Conservation (phyloP, 257 asterid genomes). For the Gynochthodes officinalis region DNA sequence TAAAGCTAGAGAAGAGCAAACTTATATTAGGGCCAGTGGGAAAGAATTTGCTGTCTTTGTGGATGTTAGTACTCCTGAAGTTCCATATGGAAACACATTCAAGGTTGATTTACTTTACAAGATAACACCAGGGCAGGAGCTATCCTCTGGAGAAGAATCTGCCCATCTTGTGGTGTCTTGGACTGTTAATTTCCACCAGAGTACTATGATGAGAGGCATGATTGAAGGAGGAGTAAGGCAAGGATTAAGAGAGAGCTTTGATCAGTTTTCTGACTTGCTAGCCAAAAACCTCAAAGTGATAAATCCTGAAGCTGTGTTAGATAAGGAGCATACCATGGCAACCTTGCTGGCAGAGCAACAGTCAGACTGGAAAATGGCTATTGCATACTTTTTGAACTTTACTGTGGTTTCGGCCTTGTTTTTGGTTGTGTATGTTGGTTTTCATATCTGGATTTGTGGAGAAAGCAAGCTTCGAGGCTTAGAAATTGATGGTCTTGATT, state of each 20-base stretch:
- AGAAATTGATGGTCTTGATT: constrained; percentile 69
- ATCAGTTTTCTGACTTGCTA: constrained; percentile 54
- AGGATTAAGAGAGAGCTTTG: constrained; percentile 78
- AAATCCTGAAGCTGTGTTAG: constrained; percentile 33
- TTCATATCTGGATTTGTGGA: constrained; percentile 58
- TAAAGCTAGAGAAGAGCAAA: constrained; percentile 80
- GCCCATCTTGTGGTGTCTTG: constrained; percentile 69
- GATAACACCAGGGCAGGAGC: constrained; percentile 49
- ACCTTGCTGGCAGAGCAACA: constrained; percentile 49
- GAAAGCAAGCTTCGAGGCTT: constrained; percentile 50
- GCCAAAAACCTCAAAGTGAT: constrained; percentile 43
- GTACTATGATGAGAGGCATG: constrained; percentile 76
- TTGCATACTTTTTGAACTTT: constrained; percentile 64
- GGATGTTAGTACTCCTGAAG: constrained; percentile 76
- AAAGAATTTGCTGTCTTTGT: constrained; percentile 56
- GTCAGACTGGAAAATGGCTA: constrained; percentile 45
- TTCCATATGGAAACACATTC: constrained; percentile 79
- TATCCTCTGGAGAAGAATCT: constrained; percentile 49
- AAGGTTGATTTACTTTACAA: constrained; percentile 71
- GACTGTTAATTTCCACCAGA: constrained; percentile 64
- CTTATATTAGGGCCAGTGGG: constrained; percentile 48
- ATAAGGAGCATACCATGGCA: constrained; percentile 54
- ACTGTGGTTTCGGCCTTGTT: constrained; percentile 54
- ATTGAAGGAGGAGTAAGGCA: constrained; percentile 75
- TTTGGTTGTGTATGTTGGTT: constrained; percentile 41